A percentile compares a stretch with the other conserved stretches of the same genome.
These are phyloP conservation scores for Rhizomucor pusillus DNA, from an alignment of 371 early-diverging fungal species.

Conservation along the genomic window DNA sequence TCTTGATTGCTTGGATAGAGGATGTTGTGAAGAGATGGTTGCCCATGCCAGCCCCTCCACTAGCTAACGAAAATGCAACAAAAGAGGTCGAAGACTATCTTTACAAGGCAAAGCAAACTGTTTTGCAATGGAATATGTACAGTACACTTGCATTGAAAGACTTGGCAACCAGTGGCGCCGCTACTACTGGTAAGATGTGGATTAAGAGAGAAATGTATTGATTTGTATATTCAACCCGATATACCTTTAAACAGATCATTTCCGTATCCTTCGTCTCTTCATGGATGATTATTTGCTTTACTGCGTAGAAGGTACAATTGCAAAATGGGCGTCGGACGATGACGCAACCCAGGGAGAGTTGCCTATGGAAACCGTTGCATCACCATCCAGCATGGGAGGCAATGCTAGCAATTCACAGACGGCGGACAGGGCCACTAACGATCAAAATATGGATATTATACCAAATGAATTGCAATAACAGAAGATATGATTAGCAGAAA, in stretches of 20 bases:
- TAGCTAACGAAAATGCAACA: not conserved
- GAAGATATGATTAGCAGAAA: too few relatives aligned
- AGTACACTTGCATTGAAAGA: constrained; percentile 42
- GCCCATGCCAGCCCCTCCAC: constrained; percentile 2
- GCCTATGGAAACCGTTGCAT: too few relatives aligned
- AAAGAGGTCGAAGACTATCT: constrained; percentile 22
- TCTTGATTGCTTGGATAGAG: constrained; percentile 51
- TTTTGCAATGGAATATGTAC: constrained; percentile 57
- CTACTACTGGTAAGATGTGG: constrained; percentile 33
- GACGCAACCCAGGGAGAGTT: too few relatives aligned
- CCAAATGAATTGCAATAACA: too few relatives aligned
- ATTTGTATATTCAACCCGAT: not conserved
- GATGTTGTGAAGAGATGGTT: constrained; percentile 34
- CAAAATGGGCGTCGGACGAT: constrained; percentile 6
- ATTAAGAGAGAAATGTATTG: not conserved
- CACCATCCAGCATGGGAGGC: too few relatives aligned
- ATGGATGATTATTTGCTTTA: constrained; percentile 55
- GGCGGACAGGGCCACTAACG: too few relatives aligned
- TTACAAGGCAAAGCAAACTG: constrained; percentile 44
- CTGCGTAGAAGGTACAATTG: constrained; percentile 49
- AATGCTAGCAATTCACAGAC: too few relatives aligned
- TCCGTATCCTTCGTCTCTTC: constrained; percentile 44
- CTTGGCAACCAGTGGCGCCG: constrained; percentile 34
- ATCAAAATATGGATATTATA: too few relatives aligned
- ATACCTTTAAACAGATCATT: constrained; percentile 20